Conservation (phyloP, 2,329 filamentous ascomycete genomes). For the Pseudogymnoascus sp. region DNA sequence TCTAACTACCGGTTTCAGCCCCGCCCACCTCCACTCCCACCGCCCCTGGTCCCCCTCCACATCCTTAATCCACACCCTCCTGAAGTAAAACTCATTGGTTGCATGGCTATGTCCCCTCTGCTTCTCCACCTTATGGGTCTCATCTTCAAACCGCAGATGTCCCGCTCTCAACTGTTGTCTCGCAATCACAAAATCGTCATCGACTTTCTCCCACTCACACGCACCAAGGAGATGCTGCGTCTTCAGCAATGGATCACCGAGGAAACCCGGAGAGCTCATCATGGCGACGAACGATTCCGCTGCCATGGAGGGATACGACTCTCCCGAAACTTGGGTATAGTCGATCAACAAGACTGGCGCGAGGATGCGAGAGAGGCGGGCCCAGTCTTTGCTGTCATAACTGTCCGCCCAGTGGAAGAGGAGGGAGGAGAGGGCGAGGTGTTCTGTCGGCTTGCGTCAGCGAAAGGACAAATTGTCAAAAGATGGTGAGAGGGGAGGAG, state of each 20-base stretch:
- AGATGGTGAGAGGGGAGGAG: not conserved
- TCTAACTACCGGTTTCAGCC: slow-evolving; percentile 25
- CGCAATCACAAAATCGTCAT: slow-evolving; percentile 53
- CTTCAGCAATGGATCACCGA: slow-evolving; percentile 55
- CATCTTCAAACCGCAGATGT: slow-evolving; percentile 42
- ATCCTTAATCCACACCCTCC: slow-evolving; percentile 15
- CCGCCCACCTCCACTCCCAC: slow-evolving; percentile 27
- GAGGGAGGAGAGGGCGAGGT: slow-evolving; percentile 43
- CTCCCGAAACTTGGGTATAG: slow-evolving; percentile 60
- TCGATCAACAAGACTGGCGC: slow-evolving; percentile 57
- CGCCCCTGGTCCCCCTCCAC: slow-evolving; percentile 18
- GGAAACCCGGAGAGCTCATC: slow-evolving; percentile 49
- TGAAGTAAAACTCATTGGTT: slow-evolving; percentile 27
- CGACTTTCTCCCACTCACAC: slow-evolving; percentile 51
- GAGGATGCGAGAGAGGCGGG: slow-evolving; percentile 53
- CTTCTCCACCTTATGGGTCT: slow-evolving; percentile 20
- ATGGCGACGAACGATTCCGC: slow-evolving; percentile 56
- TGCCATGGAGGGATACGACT: slow-evolving; percentile 55
- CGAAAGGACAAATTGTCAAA: not conserved
- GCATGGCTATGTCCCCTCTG: slow-evolving; percentile 25
- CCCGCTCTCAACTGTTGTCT: slow-evolving; percentile 56
- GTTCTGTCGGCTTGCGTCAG: slow-evolving; percentile 34
- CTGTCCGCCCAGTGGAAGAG: slow-evolving; percentile 59
- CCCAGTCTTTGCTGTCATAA: slow-evolving; percentile 63
- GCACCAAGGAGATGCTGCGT: slow-evolving; percentile 61